Base-by-base conservation (phyloP, 2,329 filamentous ascomycete genomes). In the Fusarium musae region DNA sequence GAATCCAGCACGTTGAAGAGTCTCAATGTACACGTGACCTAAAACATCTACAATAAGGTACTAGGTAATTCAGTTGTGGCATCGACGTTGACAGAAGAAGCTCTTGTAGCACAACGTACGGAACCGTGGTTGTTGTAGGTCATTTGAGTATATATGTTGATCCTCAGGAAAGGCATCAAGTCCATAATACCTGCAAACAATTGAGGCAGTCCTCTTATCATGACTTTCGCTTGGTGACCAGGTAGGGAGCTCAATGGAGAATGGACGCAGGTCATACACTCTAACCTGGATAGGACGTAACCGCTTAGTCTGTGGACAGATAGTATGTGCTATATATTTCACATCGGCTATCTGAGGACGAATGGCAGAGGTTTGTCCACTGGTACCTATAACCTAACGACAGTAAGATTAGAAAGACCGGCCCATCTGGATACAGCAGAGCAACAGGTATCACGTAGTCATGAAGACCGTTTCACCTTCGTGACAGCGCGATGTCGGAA, bases 261-360 rank as follows among this genome's bases (percentile, higher is more conserved):
- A 40, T 61, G 49, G 47, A 68, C 74, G 68, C 69, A 76, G 26
- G 63, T 66, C 61, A 68, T 56, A 34, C 56, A 37, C 63, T 66
- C 72, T 77, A 75, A 63, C 59, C 69, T n/a, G 49, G 44, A 58
- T 67, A 39, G 66, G 66, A 66, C 64, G 73, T 65, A 66, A 66
- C 69, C 64, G 69, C 66, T 70, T 65, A 63, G 66, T 71, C 57
- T 67, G 74, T 57, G 63, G 47, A 47, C 40, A 54, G 9, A 37
- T 47, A 50, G 36, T 36, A 60, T 44, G 58, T 60, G 61, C 65
- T 17, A 36, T 66, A 70, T 61, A 73, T 61, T 43, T 52, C 28
- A 64, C 34, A 39, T 72, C 54, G 53, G 67, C 67, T 75, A 70
- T 75, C 61, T 63, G 66, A 70, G 64, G 62, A 65, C 30, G 46